Base-by-base conservation (phyloP, 768 basidiomycete genomes). In the Rhodotorula graminis region DNA sequence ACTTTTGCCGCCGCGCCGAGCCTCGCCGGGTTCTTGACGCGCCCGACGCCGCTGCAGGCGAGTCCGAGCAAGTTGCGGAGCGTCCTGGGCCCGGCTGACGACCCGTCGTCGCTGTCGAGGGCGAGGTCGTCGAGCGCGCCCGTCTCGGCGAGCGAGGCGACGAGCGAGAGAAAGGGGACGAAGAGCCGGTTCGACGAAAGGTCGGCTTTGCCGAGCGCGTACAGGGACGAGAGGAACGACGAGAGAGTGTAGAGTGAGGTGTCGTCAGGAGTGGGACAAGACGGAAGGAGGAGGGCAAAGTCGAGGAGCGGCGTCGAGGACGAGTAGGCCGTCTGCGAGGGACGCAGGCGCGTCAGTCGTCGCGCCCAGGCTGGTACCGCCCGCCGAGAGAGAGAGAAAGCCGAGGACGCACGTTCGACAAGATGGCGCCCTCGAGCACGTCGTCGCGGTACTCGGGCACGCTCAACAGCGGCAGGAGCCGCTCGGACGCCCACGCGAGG, bases 1-100 rank as follows among this genome's bases (percentile, higher is more conserved):
- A 91, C 86, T 80, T 89, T 90, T 90, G 92, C 91, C 9, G 88
- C 87, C 70, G 89, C 87, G 19, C 85, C 84, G 33, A 96, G 88
- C 66, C 95, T 82, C 76, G 89, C 89, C n/a, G 91, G 82, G 73
- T 87, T 95, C 82, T 93, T 96, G 67, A 93, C 80, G 42, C 86
- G 86, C 25, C 83, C 81, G 18, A 90, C 84, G 79, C 89, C 88
- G 78, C 83, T 87, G 27, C 86, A 85, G 42, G 85, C 84, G 61
- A 92, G 81, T 19, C 83, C 77, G 44, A 90, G 81, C 65, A 92
- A 79, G 23, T 81, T 79, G 46, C 83, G 80, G 49, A 91, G 79
- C 62, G 50, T 72, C 65, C 58, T 69, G 69, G 57, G 58, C 4
- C 37, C 58, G 8, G 21, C 14, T 46, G 44, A 2, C 5, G 44